phyloP scores from a whole-genome alignment of 1,139 yeast species.

The Nakaseomyces delphensis region DNA sequence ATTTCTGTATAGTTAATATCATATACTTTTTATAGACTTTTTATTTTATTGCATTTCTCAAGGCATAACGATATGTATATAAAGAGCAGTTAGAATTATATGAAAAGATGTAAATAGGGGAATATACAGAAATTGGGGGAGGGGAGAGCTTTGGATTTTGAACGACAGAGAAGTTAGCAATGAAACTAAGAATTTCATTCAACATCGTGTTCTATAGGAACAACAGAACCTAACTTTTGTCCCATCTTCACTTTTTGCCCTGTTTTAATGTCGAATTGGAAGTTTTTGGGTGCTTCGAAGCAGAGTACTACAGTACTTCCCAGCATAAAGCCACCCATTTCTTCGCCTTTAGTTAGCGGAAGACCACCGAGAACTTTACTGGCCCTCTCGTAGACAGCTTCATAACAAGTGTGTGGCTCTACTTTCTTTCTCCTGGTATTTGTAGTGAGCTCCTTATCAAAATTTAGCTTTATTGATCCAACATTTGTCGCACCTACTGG shows the following conservation, averaged over 20 bases:
- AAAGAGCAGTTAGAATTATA: neutral
- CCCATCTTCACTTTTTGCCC: conserved; percentile 86
- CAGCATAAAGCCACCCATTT: conserved; percentile 93
- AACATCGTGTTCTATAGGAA: conserved; percentile 4
- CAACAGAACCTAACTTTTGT: conserved; percentile 57
- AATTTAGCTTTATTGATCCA: conserved; percentile 85
- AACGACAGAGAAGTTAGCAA: neutral
- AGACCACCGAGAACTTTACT: conserved; percentile 74
- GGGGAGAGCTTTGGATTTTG: neutral
- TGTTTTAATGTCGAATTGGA: conserved; percentile 56
- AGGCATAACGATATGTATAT: neutral
- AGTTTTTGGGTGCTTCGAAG: conserved; percentile 85
- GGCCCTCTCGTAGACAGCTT: conserved; percentile 84
- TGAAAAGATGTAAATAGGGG: neutral
- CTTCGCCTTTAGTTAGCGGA: conserved; percentile 86
- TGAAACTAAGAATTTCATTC: conserved; percentile 22
- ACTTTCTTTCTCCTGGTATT: conserved; percentile 35
- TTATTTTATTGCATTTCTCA: neutral
- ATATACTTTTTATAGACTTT: neutral
- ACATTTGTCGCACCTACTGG: conserved; percentile 99
- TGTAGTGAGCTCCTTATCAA: conserved; percentile 84
- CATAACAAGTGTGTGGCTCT: conserved; percentile 76
- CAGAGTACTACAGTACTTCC: conserved; percentile 95
- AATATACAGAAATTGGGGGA: neutral
- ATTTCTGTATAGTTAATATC: too few relatives aligned